Conservation (phyloP, 2,329 filamentous ascomycete species). For the Colletotrichum graminicola region DNA sequence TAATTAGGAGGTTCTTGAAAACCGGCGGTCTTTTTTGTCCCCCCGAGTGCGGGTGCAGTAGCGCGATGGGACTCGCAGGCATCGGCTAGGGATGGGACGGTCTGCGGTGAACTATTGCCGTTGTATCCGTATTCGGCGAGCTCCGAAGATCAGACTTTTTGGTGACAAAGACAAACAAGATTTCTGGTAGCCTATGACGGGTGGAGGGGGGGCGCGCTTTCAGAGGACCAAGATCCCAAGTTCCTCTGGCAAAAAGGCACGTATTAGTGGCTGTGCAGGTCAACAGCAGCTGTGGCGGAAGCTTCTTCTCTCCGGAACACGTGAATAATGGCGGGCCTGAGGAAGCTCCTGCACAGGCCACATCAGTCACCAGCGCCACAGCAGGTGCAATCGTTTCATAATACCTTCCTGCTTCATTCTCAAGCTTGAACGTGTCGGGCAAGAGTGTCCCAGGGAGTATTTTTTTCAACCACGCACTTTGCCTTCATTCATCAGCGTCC, state of each 20-base stretch:
- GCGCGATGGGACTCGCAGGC: conserved; percentile 16
- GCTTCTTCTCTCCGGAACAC: conserved; percentile 19
- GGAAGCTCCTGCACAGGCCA: conserved; percentile 32
- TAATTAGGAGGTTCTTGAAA: no score
- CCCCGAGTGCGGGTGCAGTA: no score
- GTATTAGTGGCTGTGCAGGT: conserved; percentile 24
- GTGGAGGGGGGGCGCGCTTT: no score
- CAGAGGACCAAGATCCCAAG: neutral
- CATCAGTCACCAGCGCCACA: conserved; percentile 26
- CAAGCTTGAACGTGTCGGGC: conserved; percentile 27
- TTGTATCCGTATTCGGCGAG: conserved; percentile 20
- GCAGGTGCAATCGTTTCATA: conserved; percentile 28
- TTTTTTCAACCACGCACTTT: conserved; percentile 34
- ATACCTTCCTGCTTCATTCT: conserved; percentile 38
- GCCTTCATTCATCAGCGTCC: conserved; percentile 18
- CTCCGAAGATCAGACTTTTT: conserved; percentile 20
- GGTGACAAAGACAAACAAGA: no score
- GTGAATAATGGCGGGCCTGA: conserved; percentile 32
- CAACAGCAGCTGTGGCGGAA: conserved; percentile 24
- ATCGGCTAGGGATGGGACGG: conserved; percentile 3
- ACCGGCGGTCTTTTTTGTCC: no score
- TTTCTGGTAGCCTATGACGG: neutral
- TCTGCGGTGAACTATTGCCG: conserved; percentile 27
- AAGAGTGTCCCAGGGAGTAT: conserved; percentile 36
- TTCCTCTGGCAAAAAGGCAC: neutral